phyloP scores from a whole-genome alignment of 1,139 yeast genomes.

The Debaryomyces sp. region DNA sequence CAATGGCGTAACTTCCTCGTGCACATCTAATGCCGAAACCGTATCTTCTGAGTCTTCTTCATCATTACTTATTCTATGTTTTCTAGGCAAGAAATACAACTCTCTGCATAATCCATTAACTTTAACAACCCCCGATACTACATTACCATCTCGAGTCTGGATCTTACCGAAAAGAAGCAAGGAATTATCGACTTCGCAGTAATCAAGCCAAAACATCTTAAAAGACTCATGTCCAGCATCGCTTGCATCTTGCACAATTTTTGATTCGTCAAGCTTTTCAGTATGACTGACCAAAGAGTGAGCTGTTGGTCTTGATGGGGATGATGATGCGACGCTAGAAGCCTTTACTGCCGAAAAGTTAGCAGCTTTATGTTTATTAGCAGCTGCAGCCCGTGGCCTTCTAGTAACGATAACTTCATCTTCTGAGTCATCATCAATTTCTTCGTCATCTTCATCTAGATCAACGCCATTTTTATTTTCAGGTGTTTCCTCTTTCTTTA shows the following conservation, averaged over 20 bases:
- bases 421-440: conserved; percentile 44
- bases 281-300: conserved; percentile 29
- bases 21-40: conserved; percentile 65
- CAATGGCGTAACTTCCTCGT: conserved; percentile 72
- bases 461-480: conserved; percentile 4
- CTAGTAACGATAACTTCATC: conserved; percentile 54
- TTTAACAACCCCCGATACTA: conserved; percentile 79
- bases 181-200: conserved; percentile 71
- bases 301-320: conserved; percentile 23
- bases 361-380: conserved; percentile 24
- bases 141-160: conserved; percentile 55
- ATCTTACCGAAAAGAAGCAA: conserved; percentile 85
- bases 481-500: conserved; percentile 1
- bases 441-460: conserved; percentile 16
- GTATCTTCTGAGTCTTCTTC: conserved; percentile 42
- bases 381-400: conserved; percentile 45
- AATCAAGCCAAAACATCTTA: conserved; percentile 90
- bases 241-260: conserved; percentile 40
- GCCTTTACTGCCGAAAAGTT: conserved; percentile 26
- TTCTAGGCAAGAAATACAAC: conserved; percentile 76
- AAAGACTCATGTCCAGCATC: conserved; percentile 44
- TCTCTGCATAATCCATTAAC: conserved; percentile 72
- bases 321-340: conserved; percentile 22
- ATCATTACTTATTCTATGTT: conserved; percentile 37
- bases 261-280: conserved; percentile 49